Evolutionary conservation across 2,329 filamentous ascomycete species (phyloP), one percentile per base, ranked within the genome.

Genomic region (Helicocarpus griseus): DNA sequence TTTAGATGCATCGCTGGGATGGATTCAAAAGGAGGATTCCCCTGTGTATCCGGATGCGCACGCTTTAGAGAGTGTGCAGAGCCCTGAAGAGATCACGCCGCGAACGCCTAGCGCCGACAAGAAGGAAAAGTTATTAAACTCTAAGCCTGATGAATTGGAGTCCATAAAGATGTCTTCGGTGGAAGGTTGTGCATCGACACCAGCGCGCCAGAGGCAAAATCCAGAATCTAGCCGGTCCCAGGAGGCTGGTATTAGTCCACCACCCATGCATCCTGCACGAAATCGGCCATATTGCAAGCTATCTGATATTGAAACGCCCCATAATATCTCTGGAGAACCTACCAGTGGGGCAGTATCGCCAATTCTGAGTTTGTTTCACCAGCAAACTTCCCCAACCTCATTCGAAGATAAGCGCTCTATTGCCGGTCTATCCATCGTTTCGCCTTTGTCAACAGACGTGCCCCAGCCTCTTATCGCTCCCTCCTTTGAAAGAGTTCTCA

Each of bases 391-490:
- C 35, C 41, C 21, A 29, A 9, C 21, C 21, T 38, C 36, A 19
- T n/a, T 38, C 19, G 22, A 31, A 9, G 39, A 36, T 17, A 45
- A 52, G 13, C 9, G 36, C 3, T 53, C 55, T n/a, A 50, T 56
- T 31, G 47, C 40, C 28, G 26, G 50, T 8, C 28, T 55, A 21
- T 55, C 60, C 11, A 48, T 61, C 17, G 54, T 61, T 19, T 60
- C 59, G 29, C 60, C 60, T 17, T 51, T 62, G 13, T 50, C 57
- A 36, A 47, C 57, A 21, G 55, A 59, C 45, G 56, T 57, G 54
- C 54, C 59, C 24, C 58, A 55, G 46, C 53, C 56, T n/a, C 48
- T 57, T 39, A 11, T 48, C 13, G 14, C 51, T 7, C 41, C 44
- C 2, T n/a, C 33, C 28, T 36, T 48, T 47, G 40, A 33, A 26